phyloP scores from a whole-genome alignment of 352 stramenopile genomes.

The Phytophthora podocarpi region DNA sequence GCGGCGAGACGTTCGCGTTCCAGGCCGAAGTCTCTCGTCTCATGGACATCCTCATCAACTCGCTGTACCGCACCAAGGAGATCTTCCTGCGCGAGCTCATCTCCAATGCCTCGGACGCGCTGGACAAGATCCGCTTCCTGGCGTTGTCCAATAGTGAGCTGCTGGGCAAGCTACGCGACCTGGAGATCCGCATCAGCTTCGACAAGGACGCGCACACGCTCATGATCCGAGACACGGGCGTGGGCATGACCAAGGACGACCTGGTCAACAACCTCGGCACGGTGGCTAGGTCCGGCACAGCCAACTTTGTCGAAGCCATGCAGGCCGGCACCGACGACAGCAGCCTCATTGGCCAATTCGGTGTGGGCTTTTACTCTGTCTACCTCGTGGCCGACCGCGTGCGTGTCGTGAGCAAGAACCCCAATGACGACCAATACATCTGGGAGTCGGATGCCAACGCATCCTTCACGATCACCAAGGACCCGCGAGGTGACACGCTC shows the following conservation, averaged over 20 bases:
- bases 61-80: slow-evolving; percentile 97
- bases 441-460: slow-evolving; percentile 98
- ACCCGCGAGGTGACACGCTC: slow-evolving; percentile 96
- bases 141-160: slow-evolving; percentile 91
- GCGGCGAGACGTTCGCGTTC: slow-evolving; percentile 91
- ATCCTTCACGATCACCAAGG: slow-evolving; percentile 96
- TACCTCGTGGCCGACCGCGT: slow-evolving; percentile 98
- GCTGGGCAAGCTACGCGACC: slow-evolving; percentile 80
- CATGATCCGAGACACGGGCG: slow-evolving; percentile 98
- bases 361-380: slow-evolving; percentile 99
- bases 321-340: slow-evolving; percentile 92
- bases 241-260: slow-evolving; percentile 99
- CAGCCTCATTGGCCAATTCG: slow-evolving; percentile 99
- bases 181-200: slow-evolving; percentile 98
- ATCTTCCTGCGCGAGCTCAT: slow-evolving; percentile 99
- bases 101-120: slow-evolving; percentile 98
- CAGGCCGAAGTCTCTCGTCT: slow-evolving; percentile 98
- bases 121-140: slow-evolving; percentile 99
- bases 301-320: slow-evolving; percentile 98
- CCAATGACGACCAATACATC: slow-evolving; percentile 97
- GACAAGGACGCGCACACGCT: slow-evolving; percentile 96
- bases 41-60: slow-evolving; percentile 99
- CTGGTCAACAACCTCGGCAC: slow-evolving; percentile 97
- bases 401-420: slow-evolving; percentile 97
- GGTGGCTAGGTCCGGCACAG: slow-evolving; percentile 98